Percentiles rank a stretch among this genome's conserved stretches.
Evolutionary conservation across 2,329 filamentous ascomycete species (phyloP).

Genomic region (Eutypa lata): DNA sequence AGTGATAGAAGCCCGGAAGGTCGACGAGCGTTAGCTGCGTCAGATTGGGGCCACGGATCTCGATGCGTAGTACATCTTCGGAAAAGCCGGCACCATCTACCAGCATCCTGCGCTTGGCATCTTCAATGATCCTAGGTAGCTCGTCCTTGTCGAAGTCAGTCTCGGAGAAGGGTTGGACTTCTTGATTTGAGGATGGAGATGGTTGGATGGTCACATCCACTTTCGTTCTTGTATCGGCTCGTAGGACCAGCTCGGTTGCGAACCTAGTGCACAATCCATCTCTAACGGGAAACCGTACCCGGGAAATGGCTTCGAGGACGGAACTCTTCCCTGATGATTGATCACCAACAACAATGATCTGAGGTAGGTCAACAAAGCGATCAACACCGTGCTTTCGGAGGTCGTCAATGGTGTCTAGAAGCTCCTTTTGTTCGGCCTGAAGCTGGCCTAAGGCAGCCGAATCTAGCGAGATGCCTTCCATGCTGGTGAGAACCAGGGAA

Average conservation of each 20-base stretch:
- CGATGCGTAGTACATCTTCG: slow-evolving; percentile 43
- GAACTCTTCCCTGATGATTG: slow-evolving; percentile 63
- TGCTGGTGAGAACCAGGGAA: slow-evolving; percentile 2
- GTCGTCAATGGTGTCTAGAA: slow-evolving; percentile 52
- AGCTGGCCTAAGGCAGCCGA: slow-evolving; percentile 36
- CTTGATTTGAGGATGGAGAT: not conserved
- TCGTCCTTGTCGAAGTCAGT: slow-evolving; percentile 34
- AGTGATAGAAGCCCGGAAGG: slow-evolving; percentile 45
- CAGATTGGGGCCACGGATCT: slow-evolving; percentile 41
- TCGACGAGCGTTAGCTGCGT: slow-evolving; percentile 53
- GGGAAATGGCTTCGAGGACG: slow-evolving; percentile 61
- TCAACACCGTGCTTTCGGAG: slow-evolving; percentile 48
- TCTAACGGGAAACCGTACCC: slow-evolving; percentile 56
- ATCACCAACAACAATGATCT: slow-evolving; percentile 58
- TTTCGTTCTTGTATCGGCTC: slow-evolving; percentile 31
- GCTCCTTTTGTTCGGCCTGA: slow-evolving; percentile 40
- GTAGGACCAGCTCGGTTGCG: slow-evolving; percentile 57
- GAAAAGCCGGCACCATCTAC: slow-evolving; percentile 34
- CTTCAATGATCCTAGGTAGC: slow-evolving; percentile 46
- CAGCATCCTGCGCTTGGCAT: slow-evolving; percentile 48
- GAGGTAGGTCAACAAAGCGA: slow-evolving; percentile 46
- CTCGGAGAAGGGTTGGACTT: slow-evolving; percentile 28
- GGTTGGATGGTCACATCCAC: slow-evolving; percentile 41
- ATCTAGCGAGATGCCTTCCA: slow-evolving; percentile 19
- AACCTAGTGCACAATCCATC: slow-evolving; percentile 58